Conservation (phyloP, 179 eudicot species). For the Spergularia azorica region DNA sequence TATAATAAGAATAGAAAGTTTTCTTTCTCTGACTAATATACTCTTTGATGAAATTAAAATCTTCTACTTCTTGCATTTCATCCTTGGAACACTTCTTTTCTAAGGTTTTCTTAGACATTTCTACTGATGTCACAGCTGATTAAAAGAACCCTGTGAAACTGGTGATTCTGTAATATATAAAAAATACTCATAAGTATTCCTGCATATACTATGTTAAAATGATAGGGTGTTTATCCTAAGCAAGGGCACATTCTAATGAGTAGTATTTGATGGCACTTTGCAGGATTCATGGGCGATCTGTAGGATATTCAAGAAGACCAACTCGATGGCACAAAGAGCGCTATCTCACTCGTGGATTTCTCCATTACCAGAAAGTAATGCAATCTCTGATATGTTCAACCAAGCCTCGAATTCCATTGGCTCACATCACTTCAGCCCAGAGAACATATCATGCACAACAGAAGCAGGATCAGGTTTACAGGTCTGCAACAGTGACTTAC, state of each 20-base stretch:
- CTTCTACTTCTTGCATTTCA: too few species aligned
- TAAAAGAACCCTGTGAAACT: too few species aligned
- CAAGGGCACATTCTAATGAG: conserved; percentile 6
- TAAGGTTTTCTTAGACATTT: too few species aligned
- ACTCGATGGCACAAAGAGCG: conserved; percentile 67
- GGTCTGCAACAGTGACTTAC: conserved; percentile 29
- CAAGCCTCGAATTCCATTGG: conserved; percentile 25
- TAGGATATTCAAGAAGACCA: conserved; percentile 87
- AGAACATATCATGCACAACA: conserved; percentile 48
- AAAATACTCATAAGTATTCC: too few species aligned
- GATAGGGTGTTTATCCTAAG: too few species aligned
- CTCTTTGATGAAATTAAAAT: neutral
- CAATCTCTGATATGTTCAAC: conserved; percentile 33
- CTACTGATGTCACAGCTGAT: too few species aligned
- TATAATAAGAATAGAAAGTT: too few species aligned
- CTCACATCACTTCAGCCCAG: conserved; percentile 35
- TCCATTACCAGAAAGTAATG: conserved; percentile 43
- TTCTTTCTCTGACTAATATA: neutral
- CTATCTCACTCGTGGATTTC: conserved; percentile 71
- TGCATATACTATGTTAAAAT: neutral
- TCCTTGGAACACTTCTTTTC: too few species aligned
- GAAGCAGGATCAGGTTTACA: conserved; percentile 28
- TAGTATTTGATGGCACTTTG: neutral
- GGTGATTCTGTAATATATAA: too few species aligned
- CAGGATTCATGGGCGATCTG: conserved; percentile 98